Evolutionary conservation across 495 filamentous ascomycete genomes (phyloP), one percentile per base, ranked within the genome.

Genomic region (Aeminium ludgeri): DNA sequence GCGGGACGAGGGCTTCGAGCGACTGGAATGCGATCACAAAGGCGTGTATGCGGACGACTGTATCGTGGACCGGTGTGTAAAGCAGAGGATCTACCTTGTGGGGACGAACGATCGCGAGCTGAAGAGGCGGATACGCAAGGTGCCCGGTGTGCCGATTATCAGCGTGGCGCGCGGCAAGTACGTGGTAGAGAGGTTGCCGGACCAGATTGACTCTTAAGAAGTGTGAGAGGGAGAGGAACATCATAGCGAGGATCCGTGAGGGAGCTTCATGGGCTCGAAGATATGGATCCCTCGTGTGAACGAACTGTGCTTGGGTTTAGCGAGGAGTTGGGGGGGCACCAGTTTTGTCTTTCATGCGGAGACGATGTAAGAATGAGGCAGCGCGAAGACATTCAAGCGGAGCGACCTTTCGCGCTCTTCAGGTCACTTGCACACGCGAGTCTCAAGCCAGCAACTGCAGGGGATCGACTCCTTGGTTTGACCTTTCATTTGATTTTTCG

Each of bases 11-110:
- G 62, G 89, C 39, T 95, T 83, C 65, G 77, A 86, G 54, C 62
- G 86, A 36, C 54, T 94, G 27, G 69, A 73, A 48, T 96, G 87
- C 56, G 79, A 83, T 52, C 87, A 95, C 60, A 79, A 80, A 59
- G 86, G 86, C 10, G 76, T 77, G 1, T 94, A 92, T 66, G 86
- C 86, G n/a, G 86, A 93, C 67, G 86, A 95, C 48, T 95, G 86
- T 53, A 70, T 96, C 7, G 86, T 95, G 11, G 87, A 95, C 56
- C 66, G 86, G 18, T 74, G 91, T 17, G 71, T 72, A 51, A 80
- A 77, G 58, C 74, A 80, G 50, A 73, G 78, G 51, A 76, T 91
- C 28, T 92, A 92, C 58, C 78, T 93, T 47, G 82, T 87, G 15
- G 86, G 72, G 30, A 91, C 86, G 6, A 95, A 95, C 60, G 86